phyloP scores from a whole-genome alignment of 331 rosid species.

The Rosa hybrid region DNA sequence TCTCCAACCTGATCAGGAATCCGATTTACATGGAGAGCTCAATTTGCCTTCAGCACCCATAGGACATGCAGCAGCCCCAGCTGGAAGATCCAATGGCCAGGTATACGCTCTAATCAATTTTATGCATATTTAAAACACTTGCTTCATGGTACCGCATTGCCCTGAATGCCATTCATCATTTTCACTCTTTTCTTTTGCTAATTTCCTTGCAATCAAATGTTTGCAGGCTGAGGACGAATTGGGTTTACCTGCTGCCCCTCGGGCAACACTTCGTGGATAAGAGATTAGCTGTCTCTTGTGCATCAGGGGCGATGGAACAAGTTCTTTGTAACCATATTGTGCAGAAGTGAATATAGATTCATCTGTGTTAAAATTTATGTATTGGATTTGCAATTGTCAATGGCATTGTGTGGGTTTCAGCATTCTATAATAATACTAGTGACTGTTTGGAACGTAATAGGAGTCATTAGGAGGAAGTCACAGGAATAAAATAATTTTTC shows the following conservation, averaged over 20 bases:
- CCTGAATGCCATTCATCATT: not conserved
- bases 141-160: not conserved
- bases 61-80: conserved; percentile 62
- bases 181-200: not conserved
- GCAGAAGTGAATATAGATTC: conserved; percentile 36
- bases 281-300: conserved; percentile 11
- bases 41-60: conserved; percentile 88
- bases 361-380: conserved; percentile 23
- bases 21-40: conserved; percentile 76
- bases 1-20: conserved; percentile 90
- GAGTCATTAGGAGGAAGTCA: not conserved
- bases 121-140: not conserved
- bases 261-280: conserved; percentile 78
- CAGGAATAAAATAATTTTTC: not conserved
- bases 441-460: not conserved
- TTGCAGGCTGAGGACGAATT: conserved; percentile 83
- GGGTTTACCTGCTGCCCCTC: conserved; percentile 96
- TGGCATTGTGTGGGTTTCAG: not conserved
- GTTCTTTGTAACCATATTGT: conserved; percentile 51
- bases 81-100: conserved; percentile 73
- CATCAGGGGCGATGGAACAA: conserved; percentile 26
- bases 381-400: not conserved
- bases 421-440: conserved; percentile 8
- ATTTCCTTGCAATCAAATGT: conserved; percentile 27
- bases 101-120: conserved; percentile 34